Base-by-base conservation (phyloP, 1,139 yeast species). In the Yamadazyma pseudoaaseri region DNA sequence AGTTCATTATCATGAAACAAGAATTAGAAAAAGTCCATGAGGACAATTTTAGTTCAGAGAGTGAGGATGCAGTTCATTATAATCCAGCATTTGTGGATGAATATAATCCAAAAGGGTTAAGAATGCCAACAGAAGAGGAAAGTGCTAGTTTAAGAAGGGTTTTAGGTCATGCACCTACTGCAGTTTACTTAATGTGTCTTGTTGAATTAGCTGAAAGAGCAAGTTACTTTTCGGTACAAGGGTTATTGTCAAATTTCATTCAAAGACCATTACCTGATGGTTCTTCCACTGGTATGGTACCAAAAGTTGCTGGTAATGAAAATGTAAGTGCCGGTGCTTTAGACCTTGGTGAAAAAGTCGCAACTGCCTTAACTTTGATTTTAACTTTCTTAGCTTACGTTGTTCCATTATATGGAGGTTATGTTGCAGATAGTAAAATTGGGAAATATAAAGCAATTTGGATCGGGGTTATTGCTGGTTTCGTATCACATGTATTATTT, bases 181-280 rank as follows among this genome's bases (percentile, higher is more conserved):
- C 49, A 3, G 47, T 51, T 5, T 66, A 64, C 39, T 47, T 67
- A 16, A 56, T 70, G 30, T 69, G 73, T 52, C 43, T 68, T 14
- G 61, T 66, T 24, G 76, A 70, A 42, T 57, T 70, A 34, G 68
- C 73, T 20, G 76, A 70, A 51, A 54, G 76, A 49, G 72, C 70
- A 17, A 67, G 74, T 1, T 70, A 67, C 39, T 70, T 65, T 41
- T 66, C 73, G 9, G 58, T 65, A n/a, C 47, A 58, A 11, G 70
- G 67, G 16, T 53, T 69, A 33, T 54, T 70, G 30, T 54, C 70
- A 25, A 70, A 70, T 42, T 69, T 68, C 46, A 52, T 70, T 33
- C 72, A 68, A 45, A 55, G 79, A 43, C 70, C 72, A 9, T 52
- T 76, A 31, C 82, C 82, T 3, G 56, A 50, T 16, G 74, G 75